A percentile compares a stretch with the other conserved stretches of the same genome.
Conservation (phyloP, 2,329 filamentous ascomycete genomes). For the Daldinia sp. region DNA sequence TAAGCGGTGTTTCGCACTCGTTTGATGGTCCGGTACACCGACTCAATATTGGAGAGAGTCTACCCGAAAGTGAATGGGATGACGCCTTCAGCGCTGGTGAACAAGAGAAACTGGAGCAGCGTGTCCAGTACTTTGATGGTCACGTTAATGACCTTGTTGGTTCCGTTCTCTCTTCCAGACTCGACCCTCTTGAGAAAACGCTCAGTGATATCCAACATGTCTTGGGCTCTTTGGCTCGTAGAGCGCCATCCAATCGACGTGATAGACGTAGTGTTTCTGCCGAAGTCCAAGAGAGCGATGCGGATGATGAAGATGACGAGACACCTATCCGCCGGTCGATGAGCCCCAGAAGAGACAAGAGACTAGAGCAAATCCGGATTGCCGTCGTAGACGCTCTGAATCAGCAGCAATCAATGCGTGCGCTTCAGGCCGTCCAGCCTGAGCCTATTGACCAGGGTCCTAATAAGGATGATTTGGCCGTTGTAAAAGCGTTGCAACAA, state of each 20-base stretch:
- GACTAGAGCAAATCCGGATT: conserved; percentile 82
- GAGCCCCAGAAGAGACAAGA: conserved; percentile 83
- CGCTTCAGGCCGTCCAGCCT: conserved; percentile 49
- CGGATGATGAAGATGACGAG: conserved; percentile 92
- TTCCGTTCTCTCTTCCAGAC: conserved; percentile 77
- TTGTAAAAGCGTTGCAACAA: conserved; percentile 76
- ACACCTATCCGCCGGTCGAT: conserved; percentile 72
- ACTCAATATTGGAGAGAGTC: conserved; percentile 71
- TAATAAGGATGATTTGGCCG: conserved; percentile 59
- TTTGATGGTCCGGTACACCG: conserved; percentile 70
- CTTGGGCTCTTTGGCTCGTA: conserved; percentile 68
- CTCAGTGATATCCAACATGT: conserved; percentile 80
- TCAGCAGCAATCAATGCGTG: conserved; percentile 62
- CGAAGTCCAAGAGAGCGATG: conserved; percentile 85
- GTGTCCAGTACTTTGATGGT: conserved; percentile 89
- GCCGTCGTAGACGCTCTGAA: conserved; percentile 80
- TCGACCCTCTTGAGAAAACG: conserved; percentile 85
- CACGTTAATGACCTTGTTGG: conserved; percentile 90
- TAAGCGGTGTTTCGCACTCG: conserved; percentile 59
- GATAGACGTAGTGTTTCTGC: conserved; percentile 75
- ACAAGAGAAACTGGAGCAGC: conserved; percentile 83
- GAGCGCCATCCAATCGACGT: conserved; percentile 67
- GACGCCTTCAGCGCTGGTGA: conserved; percentile 84
- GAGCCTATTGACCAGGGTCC: conserved; percentile 46
- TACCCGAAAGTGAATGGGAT: conserved; percentile 91